Base-by-base conservation (phyloP, 345 rosid species). In the Excoecaria cochinchinensis region DNA sequence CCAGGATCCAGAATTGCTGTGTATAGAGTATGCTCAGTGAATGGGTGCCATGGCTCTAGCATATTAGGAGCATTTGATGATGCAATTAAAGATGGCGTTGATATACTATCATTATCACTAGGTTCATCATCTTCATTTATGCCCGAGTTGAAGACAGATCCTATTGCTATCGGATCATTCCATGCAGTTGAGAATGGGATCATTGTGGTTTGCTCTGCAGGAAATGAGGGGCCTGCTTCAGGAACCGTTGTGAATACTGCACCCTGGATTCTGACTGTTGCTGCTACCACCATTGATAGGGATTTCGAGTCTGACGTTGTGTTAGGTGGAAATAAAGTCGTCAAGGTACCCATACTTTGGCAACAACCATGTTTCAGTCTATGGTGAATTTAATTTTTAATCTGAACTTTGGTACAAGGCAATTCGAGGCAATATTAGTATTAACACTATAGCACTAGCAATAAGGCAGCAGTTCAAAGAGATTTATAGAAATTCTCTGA, bases 221-320 rank as follows among this genome's bases (percentile, higher is more conserved):
- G 97, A 22, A 94, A 94, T 56, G 88, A 83, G 39, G 97, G 97
- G 11, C 97, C 97, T 24, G 8, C 2, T 19, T 56, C 40, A 15
- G 87, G 82, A 40, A 77, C 92, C 1, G 90, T 89, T 22, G 88
- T 84, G 60, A 92, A 94, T 44, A 64, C 78, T 40, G 93, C 95
- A 40, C 97, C 98, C 19, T 94, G 98, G 98, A 80, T 92, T 51
- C 39, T 92, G 81, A 88, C 98, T 0, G 98, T 92, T 40, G 96
- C 87, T 42, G 98, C 97, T 38, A 87, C 88, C 56, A 90, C 97
- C 5, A 92, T 92, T 38, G 98, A 94, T 78, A 80, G 98, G 76
- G 87, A 84, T 76, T 94, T 94, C 2, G 90, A 88, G 86, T 89
- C 98, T 5, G 82, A 87, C 76, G 75, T 90, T 73, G 80, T 89